Evolutionary conservation across 2,329 filamentous ascomycete species (phyloP).

Genomic region (Microsporum audouinii): DNA sequence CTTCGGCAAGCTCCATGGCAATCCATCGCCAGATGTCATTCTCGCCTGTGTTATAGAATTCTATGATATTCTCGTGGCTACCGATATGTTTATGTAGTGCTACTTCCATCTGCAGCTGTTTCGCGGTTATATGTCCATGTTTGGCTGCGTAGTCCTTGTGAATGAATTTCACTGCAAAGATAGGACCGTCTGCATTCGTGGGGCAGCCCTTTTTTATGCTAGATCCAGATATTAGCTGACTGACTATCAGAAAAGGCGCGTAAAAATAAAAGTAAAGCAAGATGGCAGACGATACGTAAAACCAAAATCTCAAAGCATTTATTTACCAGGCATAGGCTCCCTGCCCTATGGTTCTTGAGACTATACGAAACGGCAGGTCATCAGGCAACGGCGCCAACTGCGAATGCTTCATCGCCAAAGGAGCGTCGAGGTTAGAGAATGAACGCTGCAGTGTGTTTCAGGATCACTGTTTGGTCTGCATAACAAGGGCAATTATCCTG

Average conservation of each 20-base stretch:
- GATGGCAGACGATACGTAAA: not conserved
- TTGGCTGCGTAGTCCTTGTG: slow-evolving; percentile 91
- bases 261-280: not conserved
- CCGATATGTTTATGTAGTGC: slow-evolving; percentile 80
- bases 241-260: not conserved
- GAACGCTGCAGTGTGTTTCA: not conserved
- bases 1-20: slow-evolving; percentile 92
- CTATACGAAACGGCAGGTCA: slow-evolving; percentile 81
- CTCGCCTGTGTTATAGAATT: slow-evolving; percentile 79
- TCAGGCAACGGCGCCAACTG: slow-evolving; percentile 75
- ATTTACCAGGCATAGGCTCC: slow-evolving; percentile 90
- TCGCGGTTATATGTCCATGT: slow-evolving; percentile 74
- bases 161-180: slow-evolving; percentile 98
- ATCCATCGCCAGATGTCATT: slow-evolving; percentile 90
- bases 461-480: not conserved
- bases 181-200: slow-evolving; percentile 52
- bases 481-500: not conserved
- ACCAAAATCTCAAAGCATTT: slow-evolving; percentile 16
- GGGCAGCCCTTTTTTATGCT: slow-evolving; percentile 92
- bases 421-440: not conserved
- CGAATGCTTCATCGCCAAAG: slow-evolving; percentile 52
- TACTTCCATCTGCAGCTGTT: slow-evolving; percentile 86
- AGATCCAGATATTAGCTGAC: not conserved
- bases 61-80: slow-evolving; percentile 84
- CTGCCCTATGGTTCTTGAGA: slow-evolving; percentile 92